Base-by-base conservation (phyloP, 2,329 filamentous ascomycete genomes). In the Grosmannia huntii region DNA sequence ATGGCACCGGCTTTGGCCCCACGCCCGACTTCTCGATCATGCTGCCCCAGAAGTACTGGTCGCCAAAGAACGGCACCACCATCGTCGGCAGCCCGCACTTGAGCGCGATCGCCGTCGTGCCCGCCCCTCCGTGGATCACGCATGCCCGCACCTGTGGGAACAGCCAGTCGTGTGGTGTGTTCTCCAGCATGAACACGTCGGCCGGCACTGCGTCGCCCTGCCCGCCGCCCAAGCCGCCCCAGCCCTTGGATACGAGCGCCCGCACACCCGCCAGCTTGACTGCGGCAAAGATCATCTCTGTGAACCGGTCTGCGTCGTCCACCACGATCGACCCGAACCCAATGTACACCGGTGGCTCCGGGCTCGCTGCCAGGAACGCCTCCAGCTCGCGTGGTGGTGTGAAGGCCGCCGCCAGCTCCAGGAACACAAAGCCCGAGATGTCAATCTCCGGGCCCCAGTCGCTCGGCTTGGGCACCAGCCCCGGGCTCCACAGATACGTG, bases 61-160 rank as follows among this genome's bases (percentile, higher is more conserved):
- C 87, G 3, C 87, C 87, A 63, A 90, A 90, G 70, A 90, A 90
- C 0, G 87, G 87, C 2, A 90, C 84, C 28, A 90, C 80, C 80
- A 89, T 86, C 5, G 84, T 89, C 0, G 87, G 87, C 64, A 80
- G 81, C 4, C 79, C 87, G 62, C 80, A 85, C 67, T 86, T 87
- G 36, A 90, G 73, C 1, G 85, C 85, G 53, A 86, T 86, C 1
- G 87, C 87, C 0, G 86, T 88, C 0, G 87, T 90, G 2, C 87
- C 87, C 0, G 87, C 87, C 14, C 87, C 87, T n/a, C 87, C 87
- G 62, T 90, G 87, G 61, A 89, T 87, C 1, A 90, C 81, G 4
- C 85, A 85, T 0, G 82, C 84, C 51, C 73, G 74, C 4, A 89
- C 81, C 33, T 75, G 75, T 0, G 84, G 84, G 62, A 90, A 90